Conservation (phyloP, 768 basidiomycete genomes). For the Lactifluus subvellereus region DNA sequence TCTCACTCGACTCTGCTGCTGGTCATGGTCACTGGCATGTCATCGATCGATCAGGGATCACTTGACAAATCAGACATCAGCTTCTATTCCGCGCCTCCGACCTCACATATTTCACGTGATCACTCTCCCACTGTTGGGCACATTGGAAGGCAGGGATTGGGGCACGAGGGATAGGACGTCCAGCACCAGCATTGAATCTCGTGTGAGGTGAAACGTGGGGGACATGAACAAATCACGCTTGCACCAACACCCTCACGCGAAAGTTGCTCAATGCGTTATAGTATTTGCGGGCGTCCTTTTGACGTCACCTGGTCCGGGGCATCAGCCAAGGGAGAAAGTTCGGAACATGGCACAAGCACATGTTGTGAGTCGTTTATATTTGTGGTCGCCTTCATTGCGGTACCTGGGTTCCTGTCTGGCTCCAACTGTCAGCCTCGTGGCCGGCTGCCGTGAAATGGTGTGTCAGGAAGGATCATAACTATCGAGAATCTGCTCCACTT, state of each 20-base stretch:
- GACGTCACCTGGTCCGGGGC: slow-evolving; percentile 9
- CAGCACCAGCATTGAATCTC: no score
- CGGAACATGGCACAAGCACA: slow-evolving; percentile 11
- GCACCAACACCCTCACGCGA: background rate
- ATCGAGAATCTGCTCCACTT: slow-evolving; percentile 16
- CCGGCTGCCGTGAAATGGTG: slow-evolving; percentile 8
- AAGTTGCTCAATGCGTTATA: background rate
- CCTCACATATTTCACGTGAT: no score
- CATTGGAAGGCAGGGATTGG: no score
- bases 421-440: slow-evolving; percentile 4
- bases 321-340: slow-evolving; percentile 3
- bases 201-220: background rate
- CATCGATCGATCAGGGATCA: no score
- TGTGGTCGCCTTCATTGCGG: background rate
- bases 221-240: background rate
- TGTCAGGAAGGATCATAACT: slow-evolving; percentile 6
- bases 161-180: no score
- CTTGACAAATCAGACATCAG: background rate
- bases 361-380: background rate
- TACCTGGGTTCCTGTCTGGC: background rate
- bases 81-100: background rate
- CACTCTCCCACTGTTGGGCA: no score
- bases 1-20: no score
- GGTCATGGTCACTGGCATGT: no score
- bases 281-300: background rate